Evolutionary conservation across 805 yeast species (phyloP), one percentile per base, ranked within the genome.

Genomic region (Sugiyamaella americana): DNA sequence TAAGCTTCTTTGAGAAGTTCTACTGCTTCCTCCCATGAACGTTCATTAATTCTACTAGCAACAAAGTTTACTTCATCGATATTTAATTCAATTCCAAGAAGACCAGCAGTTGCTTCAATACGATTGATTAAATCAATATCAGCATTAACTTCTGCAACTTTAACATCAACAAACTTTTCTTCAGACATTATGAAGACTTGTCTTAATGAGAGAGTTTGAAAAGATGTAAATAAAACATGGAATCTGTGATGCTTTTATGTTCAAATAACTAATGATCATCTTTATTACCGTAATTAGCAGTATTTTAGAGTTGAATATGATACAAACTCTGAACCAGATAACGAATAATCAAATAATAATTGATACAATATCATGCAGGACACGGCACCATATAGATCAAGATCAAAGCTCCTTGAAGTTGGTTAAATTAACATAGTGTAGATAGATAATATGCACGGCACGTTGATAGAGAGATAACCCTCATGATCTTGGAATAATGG

Each of bases 1-100:
- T 69, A 49, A 4, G 73, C 70, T 17, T 65, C 61, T 29, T 61
- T 55, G 39, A 79, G 56, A 30, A 73, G 65, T 5, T 60, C 61
- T 1, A 67, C 32, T 0, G 76, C 68, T 36, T 72, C 74, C 1
- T 63, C 68, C 18, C 21, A 55, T 34, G 29, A 6, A 17, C 45
- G 34, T 5, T 41, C 13, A n/a, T 35, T 36, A n/a, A 46, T 22
- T 30, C 40, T 40, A 10, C 37, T 38, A 6, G 41, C 21, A 13
- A 51, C 17, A 44, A 45, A 50, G 17, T 43, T 40, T 19, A 37
- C 32, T 1, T 63, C 68, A 4, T 35, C 43, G 16, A 34, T 16
- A 34, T 19, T 42, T n/a, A 42, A 19, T 13, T 42, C 46, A 11
- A 42, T 39, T 3, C 30, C 30, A 4, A 34, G 20, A 18, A 17